Evolutionary conservation across 139 green algal species (phyloP).

Genomic region (Chlorella sp.): DNA sequence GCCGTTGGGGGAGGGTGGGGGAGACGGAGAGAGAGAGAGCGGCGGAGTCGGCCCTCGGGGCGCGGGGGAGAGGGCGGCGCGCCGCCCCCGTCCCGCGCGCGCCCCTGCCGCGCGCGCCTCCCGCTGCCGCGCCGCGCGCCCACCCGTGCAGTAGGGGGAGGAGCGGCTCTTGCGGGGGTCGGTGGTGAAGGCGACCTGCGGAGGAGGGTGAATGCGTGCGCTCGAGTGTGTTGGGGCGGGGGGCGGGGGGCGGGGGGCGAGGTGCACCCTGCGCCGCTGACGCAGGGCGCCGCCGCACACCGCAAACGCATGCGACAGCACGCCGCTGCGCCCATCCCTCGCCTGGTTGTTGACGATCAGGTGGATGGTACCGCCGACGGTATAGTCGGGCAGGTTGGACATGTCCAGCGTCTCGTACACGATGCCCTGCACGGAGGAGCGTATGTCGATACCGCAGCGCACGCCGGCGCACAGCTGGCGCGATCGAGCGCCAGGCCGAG

Average conservation of each 20-base stretch:
- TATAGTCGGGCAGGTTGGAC: conserved; percentile 93
- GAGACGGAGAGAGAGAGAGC: too few species aligned
- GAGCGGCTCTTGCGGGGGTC: conserved; percentile 88
- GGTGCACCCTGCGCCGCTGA: background rate
- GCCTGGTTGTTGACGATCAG: conserved; percentile 99
- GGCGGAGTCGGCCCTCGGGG: too few species aligned
- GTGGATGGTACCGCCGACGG: conserved; percentile 92
- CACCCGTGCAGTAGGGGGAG: conserved; percentile 87
- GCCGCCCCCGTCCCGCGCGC: too few species aligned
- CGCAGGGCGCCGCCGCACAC: too few species aligned
- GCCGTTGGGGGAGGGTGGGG: too few species aligned
- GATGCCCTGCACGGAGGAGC: conserved; percentile 97
- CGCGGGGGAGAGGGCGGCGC: too few species aligned
- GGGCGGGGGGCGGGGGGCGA: background rate
- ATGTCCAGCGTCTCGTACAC: conserved; percentile 99
- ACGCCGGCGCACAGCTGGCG: too few species aligned
- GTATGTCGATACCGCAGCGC: too few species aligned
- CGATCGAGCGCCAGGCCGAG: too few species aligned
- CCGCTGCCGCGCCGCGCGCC: too few species aligned
- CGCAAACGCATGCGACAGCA: too few species aligned
- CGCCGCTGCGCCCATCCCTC: background rate
- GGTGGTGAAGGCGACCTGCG: conserved; percentile 96
- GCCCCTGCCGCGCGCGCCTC: too few species aligned
- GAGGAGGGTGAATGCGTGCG: background rate
- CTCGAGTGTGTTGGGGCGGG: background rate